These are phyloP conservation scores for Parachlorella kessleri DNA, from an alignment of 139 green algal species.

Conservation along the genomic window DNA sequence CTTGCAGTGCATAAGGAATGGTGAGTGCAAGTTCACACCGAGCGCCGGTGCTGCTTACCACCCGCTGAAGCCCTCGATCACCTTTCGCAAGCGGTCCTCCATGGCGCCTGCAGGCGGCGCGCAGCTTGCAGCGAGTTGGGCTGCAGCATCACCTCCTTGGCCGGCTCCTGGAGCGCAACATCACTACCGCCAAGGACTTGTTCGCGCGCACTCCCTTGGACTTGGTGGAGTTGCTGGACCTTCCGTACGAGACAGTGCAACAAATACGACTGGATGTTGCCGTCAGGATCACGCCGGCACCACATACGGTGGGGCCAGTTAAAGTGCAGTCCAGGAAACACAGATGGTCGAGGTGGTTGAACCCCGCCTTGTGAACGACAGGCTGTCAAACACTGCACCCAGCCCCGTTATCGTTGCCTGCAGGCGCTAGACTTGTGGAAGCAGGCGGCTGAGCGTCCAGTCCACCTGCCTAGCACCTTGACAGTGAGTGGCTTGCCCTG, in stretches of 20 bases:
- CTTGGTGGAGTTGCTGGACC: slow-evolving; percentile 51
- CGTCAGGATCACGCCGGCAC: slow-evolving; percentile 1
- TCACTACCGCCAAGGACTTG: slow-evolving; percentile 34
- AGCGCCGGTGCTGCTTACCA: not conserved
- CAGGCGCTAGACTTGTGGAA: slow-evolving; percentile 23
- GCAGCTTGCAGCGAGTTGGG: slow-evolving; percentile 22
- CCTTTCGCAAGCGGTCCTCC: no score
- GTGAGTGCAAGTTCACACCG: not conserved
- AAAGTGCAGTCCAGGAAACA: not conserved
- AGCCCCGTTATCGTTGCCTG: not conserved
- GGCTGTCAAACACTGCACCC: not conserved
- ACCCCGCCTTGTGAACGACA: not conserved
- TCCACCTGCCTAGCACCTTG: slow-evolving; percentile 16
- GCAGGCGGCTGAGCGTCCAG: not conserved
- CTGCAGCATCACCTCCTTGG: slow-evolving; percentile 17
- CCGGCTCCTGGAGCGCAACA: slow-evolving; percentile 27
- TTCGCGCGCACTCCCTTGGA: slow-evolving; percentile 36
- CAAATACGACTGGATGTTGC: slow-evolving; percentile 17
- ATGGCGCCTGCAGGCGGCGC: slow-evolving; percentile 28
- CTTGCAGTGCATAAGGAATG: not conserved
- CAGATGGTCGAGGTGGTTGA: not conserved
- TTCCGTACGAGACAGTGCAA: slow-evolving; percentile 21
- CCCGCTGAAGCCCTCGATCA: not conserved
- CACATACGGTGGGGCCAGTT: slow-evolving; percentile 16
- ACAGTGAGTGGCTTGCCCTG: not conserved